Conservation (phyloP, 2,329 filamentous ascomycete genomes). For the Ophiostoma quercus region DNA sequence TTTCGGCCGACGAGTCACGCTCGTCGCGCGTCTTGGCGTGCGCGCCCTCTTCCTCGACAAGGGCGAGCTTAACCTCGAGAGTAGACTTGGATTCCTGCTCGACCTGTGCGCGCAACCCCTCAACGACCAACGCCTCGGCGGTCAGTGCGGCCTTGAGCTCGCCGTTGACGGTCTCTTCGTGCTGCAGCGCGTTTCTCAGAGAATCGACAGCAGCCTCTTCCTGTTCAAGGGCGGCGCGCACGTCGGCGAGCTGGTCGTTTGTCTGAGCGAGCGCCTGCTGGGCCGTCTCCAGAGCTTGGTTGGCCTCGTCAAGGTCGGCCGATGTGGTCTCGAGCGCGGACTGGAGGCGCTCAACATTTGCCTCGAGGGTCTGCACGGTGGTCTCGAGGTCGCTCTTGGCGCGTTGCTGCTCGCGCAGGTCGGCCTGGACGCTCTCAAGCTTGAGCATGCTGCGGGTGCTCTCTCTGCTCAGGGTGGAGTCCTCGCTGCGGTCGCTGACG, state of each 20-base stretch:
- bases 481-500: background rate
- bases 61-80: slow-evolving; percentile 14
- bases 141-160: background rate
- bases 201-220: background rate
- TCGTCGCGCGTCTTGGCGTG: slow-evolving; percentile 16
- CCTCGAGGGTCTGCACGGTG: background rate
- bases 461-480: background rate
- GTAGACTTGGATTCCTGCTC: slow-evolving; percentile 13
- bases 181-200: background rate
- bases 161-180: background rate
- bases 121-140: background rate
- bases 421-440: slow-evolving; percentile 5
- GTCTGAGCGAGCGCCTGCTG: background rate
- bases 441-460: slow-evolving; percentile 14
- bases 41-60: slow-evolving; percentile 17
- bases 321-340: background rate
- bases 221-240: background rate
- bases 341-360: background rate
- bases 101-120: background rate
- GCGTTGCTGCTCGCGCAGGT: slow-evolving; percentile 15
- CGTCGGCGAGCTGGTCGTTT: background rate
- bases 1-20: background rate
- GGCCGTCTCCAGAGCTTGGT: background rate
- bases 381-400: slow-evolving; percentile 13
- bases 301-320: slow-evolving; percentile 11